Evolutionary conservation across 75 land plant species (phyloP).

Genomic region (Azolla pinnata): DNA sequence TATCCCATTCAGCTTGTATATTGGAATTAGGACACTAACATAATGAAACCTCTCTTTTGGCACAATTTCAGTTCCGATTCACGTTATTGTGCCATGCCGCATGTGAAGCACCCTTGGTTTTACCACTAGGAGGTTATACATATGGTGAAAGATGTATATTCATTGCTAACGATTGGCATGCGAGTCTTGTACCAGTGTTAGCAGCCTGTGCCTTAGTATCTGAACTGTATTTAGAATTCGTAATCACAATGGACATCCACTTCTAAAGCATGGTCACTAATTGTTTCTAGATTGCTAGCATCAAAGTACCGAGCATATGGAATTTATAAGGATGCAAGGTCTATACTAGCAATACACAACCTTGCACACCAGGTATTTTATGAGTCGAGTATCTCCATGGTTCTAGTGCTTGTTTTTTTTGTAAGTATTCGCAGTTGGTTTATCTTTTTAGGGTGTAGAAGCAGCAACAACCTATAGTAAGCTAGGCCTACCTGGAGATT

Average conservation of each 20-base stretch:
- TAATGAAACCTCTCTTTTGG: too few species aligned
- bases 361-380: conserved; percentile 77
- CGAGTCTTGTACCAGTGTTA: conserved; percentile 84
- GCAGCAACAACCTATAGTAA: conserved; percentile 61
- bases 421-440: too few species aligned
- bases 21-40: too few species aligned
- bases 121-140: conserved; percentile 75
- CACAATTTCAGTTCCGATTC: conserved; percentile 84
- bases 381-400: too few species aligned
- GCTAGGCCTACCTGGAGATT: conserved; percentile 71
- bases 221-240: too few species aligned
- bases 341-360: conserved; percentile 75
- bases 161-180: conserved; percentile 96
- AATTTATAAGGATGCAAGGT: conserved; percentile 62
- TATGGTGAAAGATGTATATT: conserved; percentile 89
- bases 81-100: conserved; percentile 85
- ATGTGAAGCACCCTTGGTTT: conserved; percentile 93
- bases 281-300: conserved; percentile 54
- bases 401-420: too few species aligned
- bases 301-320: conserved; percentile 76
- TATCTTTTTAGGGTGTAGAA: conserved; percentile 64
- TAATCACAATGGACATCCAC: too few species aligned
- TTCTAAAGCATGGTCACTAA: too few species aligned
- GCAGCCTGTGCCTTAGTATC: conserved; percentile 13
- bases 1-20: too few species aligned